Evolutionary conservation across 768 basidiomycete genomes (phyloP), one percentile per base, ranked within the genome.

Genomic region (Mycena chlorophos): DNA sequence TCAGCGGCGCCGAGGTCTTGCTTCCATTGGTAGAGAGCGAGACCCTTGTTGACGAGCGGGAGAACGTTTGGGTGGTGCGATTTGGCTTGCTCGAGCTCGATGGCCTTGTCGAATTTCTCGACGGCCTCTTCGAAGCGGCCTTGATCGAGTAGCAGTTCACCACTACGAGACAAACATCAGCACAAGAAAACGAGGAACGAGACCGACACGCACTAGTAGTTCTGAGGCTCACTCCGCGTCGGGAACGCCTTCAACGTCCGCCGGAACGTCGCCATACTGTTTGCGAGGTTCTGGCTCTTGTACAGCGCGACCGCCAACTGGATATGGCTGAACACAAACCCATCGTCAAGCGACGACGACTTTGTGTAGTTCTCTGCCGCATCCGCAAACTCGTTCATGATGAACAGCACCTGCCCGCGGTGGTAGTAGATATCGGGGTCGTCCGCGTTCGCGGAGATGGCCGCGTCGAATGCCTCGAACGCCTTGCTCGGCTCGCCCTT

Each of bases 351-450:
- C 55, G 84, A 78, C n/a, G 86, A 89, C 13, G 94, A 95, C 69
- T 91, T 88, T 23, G 81, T 85, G 78, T 98, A 99, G 73, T 98
- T 91, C 65, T 85, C 83, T 17, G 94, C 89, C 0, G 97, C 97
- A 43, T 88, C 79, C 3, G 75, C 74, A 69, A 88, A 98, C 61
- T 97, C 87, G 70, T 87, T 88, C 80, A 94, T 91, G 69, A 98
- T 96, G 76, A 98, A 99, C 69, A 91, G 79, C 34, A 98, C 95
- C 78, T 99, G 97, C 42, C 96, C 97, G 63, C 95, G 92, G 70
- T 99, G 97, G 73, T 99, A 99, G 77, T 92, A 98, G 54, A 97
- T 93, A 71, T 98, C 96, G 0, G 96, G 88, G 72, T 98, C 95
- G 46, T 85, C 75, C 5, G 86, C 75, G 65, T 98, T 87, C 62